These are phyloP conservation scores for Vicia faba DNA, from an alignment of 306 rosid genomes.

Conservation along the genomic window DNA sequence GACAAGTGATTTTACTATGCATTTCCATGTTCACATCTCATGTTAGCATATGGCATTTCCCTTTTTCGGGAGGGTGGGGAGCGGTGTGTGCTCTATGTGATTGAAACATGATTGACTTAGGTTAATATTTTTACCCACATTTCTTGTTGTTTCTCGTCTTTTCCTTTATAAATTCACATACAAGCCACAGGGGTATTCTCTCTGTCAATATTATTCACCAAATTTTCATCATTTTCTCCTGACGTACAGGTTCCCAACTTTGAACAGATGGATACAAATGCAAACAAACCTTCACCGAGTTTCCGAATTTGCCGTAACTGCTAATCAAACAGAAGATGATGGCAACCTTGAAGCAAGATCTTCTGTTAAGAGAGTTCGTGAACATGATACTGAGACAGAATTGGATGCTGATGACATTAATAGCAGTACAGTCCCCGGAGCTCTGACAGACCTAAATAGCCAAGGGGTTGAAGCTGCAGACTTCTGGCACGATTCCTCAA, in stretches of 20 bases:
- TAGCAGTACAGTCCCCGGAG: slow-evolving; percentile 54
- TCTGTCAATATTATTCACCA: slow-evolving; percentile 21
- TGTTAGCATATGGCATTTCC: slow-evolving; percentile 6
- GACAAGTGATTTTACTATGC: neutral
- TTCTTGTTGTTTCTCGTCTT: slow-evolving; percentile 6
- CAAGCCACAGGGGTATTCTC: slow-evolving; percentile 23
- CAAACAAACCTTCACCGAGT: slow-evolving; percentile 98
- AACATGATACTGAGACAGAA: slow-evolving; percentile 79
- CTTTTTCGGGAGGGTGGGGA: neutral
- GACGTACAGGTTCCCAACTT: slow-evolving; percentile 81
- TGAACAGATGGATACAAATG: slow-evolving; percentile 99
- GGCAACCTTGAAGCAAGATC: slow-evolving; percentile 59
- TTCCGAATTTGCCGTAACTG: slow-evolving; percentile 84
- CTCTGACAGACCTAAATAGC: slow-evolving; percentile 54
- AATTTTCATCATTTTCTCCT: slow-evolving; percentile 36
- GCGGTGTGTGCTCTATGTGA: neutral
- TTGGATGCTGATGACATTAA: slow-evolving; percentile 79
- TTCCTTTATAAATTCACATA: slow-evolving; percentile 22
- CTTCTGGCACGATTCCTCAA: slow-evolving; percentile 63
- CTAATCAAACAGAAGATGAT: slow-evolving; percentile 63
- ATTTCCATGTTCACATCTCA: slow-evolving; percentile 17
- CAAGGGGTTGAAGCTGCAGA: slow-evolving; percentile 59
- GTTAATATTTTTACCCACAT: neutral
- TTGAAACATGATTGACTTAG: neutral
- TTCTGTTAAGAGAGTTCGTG: slow-evolving; percentile 87